Base-by-base conservation (phyloP, 768 basidiomycete genomes). In the Kwoniella bestiolae region DNA sequence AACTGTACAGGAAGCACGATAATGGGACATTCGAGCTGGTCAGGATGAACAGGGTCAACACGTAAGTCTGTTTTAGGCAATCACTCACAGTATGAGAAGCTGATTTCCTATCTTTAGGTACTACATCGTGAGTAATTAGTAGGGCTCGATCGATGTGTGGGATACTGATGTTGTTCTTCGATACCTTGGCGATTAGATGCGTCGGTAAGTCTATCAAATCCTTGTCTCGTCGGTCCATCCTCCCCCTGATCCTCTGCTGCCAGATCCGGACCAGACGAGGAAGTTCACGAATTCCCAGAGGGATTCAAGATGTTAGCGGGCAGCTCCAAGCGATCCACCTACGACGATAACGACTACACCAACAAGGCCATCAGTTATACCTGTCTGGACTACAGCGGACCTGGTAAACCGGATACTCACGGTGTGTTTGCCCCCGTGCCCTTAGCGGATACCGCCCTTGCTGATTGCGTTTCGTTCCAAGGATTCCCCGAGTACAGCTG, bases 221-320 rank as follows among this genome's bases (percentile, higher is more conserved):
- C 21, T 56, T 7, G 32, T 23, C 29, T 34, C 50, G 50, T 52
- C 18, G 18, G 14, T 52, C 23, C 14, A 14, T 6, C 25, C 47
- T 57, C 26, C 5, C 34, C 56, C 21, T 38, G 5, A 41, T 14
- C 5, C 11, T 41, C 38, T 11, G 18, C 11, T 41, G 38, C 38
- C n/a, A 41, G 38, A 41, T 41, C 38, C 38, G 38, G 38, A n/a
- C 29, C 28, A 12, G 47, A 32, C 45, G 62, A n/a, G 80, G 80
- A 60, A 35, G 46, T 60, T 1, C 46, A 47, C 26, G 46, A 60
- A 0, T 82, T 82, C 72, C 82, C 82, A 0, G 68, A 73, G 8
- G 82, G 82, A 1, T 74, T 83, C 35, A 67, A 75, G 28, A 84
- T 84, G 82, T 46, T 84, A 49, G 61, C 71, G 8, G 83, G 82